A percentile compares a stretch with the other conserved stretches of the same genome.
phyloP scores from a whole-genome alignment of 23 red algal species.

The Gracilaria gracilis region DNA sequence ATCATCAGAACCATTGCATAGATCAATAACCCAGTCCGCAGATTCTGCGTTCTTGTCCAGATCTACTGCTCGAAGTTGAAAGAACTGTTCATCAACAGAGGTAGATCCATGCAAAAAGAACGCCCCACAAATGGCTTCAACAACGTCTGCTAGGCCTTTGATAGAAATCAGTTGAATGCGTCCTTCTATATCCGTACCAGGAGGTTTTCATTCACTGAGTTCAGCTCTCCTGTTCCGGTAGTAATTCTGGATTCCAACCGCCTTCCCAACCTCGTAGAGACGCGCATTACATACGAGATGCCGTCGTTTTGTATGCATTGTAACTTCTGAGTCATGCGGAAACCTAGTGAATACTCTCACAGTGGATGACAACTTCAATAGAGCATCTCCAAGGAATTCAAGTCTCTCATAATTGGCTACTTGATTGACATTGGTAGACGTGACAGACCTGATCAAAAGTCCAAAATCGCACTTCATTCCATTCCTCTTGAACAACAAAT shows the following conservation, averaged over 20 bases:
- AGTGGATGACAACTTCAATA: slow-evolving; percentile 65
- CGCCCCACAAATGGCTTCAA: slow-evolving; percentile 67
- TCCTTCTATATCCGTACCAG: slow-evolving; percentile 52
- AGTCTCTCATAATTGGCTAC: slow-evolving; percentile 71
- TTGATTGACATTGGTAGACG: slow-evolving; percentile 29
- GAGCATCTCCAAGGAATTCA: slow-evolving; percentile 73
- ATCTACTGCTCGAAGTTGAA: neutral
- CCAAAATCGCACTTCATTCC: slow-evolving; percentile 16
- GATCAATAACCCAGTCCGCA: slow-evolving; percentile 24
- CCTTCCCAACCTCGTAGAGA: slow-evolving; percentile 15
- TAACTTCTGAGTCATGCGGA: slow-evolving; percentile 64
- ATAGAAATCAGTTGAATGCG: slow-evolving; percentile 28
- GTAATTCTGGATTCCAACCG: slow-evolving; percentile 48
- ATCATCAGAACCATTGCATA: slow-evolving; percentile 17
- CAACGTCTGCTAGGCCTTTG: slow-evolving; percentile 74
- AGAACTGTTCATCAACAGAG: neutral
- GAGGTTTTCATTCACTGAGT: slow-evolving; percentile 47
- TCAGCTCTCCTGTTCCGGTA: slow-evolving; percentile 11
- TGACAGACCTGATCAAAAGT: slow-evolving; percentile 36
- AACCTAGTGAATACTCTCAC: slow-evolving; percentile 45
- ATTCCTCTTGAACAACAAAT: slow-evolving; percentile 11
- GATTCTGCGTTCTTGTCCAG: neutral
- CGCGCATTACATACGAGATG: slow-evolving; percentile 45
- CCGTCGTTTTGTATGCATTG: slow-evolving; percentile 34
- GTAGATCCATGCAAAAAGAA: slow-evolving; percentile 64